Percentiles rank a stretch among this genome's conserved stretches.
phyloP scores from a whole-genome alignment of 345 rosid genomes.

The Turnera subulata region DNA sequence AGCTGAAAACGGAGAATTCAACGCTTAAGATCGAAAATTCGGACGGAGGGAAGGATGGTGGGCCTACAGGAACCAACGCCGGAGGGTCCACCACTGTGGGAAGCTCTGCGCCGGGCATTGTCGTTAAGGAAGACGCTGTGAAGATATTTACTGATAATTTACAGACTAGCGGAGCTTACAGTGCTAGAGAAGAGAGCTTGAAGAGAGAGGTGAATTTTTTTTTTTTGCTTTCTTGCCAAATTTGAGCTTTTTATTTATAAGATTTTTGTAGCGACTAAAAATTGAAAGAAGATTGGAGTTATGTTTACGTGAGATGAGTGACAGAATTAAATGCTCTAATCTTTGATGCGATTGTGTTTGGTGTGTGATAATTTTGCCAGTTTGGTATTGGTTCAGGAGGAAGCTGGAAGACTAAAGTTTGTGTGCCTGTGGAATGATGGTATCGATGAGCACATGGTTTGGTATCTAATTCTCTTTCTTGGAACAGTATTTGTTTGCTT shows the following conservation, averaged over 20 bases:
- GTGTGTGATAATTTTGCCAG: neutral
- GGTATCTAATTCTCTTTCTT: conserved; percentile 51
- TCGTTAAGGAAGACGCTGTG: conserved; percentile 67
- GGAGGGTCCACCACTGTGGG: conserved; percentile 35
- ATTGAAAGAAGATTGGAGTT: neutral
- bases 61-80: conserved; percentile 31
- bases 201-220: conserved; percentile 65
- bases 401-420: conserved; percentile 84
- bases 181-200: conserved; percentile 89
- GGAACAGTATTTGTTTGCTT: neutral
- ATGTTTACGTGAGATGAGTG: neutral
- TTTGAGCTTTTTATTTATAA: neutral
- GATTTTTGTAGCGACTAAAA: neutral
- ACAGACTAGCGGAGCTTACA: conserved; percentile 97
- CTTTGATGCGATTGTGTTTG: too few relatives aligned
- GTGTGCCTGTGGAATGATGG: conserved; percentile 78
- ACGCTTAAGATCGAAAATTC: conserved; percentile 73
- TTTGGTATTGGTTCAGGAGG: conserved; percentile 55
- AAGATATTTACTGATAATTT: conserved; percentile 86
- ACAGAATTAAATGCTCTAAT: too few relatives aligned
- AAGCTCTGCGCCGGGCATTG: conserved; percentile 43
- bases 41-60: conserved; percentile 61
- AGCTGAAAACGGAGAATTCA: conserved; percentile 60
- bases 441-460: conserved; percentile 90
- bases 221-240: neutral